Percentiles rank a stretch among this genome's conserved stretches.
Evolutionary conservation across 441 rosid species (phyloP).

Genomic region (Metrosideros polymorpha): DNA sequence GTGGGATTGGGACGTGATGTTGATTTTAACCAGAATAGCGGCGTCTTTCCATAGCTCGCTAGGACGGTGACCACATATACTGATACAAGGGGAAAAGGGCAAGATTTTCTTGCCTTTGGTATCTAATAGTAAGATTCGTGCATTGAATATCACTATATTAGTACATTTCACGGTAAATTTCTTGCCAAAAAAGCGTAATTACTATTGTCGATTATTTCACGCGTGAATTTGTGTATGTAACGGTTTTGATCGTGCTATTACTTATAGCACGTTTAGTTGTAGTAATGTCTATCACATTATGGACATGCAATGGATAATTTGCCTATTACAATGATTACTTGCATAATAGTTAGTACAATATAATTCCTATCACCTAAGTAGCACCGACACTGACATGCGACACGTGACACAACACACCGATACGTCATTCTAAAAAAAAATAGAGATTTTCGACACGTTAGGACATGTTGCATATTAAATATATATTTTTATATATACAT

Average conservation of each 20-base stretch:
- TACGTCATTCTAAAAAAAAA: too few species aligned
- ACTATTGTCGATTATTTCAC: background rate
- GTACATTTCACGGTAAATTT: background rate
- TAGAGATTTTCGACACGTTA: too few species aligned
- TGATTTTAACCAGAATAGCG: background rate
- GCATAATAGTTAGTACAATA: rapidly evolving
- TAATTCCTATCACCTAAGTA: background rate
- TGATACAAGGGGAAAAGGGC: too few species aligned
- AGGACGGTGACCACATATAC: background rate
- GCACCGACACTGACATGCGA: too few species aligned
- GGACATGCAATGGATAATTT: background rate
- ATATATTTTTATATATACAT: too few species aligned
- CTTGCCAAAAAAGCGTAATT: background rate
- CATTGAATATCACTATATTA: background rate
- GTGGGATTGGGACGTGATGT: background rate
- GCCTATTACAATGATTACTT: background rate
- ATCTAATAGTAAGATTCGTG: background rate
- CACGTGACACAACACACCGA: too few species aligned
- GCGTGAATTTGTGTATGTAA: background rate
- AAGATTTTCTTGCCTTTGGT: too few species aligned
- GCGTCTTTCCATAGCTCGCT: background rate
- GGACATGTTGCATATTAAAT: too few species aligned
- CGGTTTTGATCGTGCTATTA: background rate
- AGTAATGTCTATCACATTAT: background rate
- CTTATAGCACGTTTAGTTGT: rapidly evolving